Conservation (phyloP, 2,329 filamentous ascomycete genomes). For the Metarhizium rileyi region DNA sequence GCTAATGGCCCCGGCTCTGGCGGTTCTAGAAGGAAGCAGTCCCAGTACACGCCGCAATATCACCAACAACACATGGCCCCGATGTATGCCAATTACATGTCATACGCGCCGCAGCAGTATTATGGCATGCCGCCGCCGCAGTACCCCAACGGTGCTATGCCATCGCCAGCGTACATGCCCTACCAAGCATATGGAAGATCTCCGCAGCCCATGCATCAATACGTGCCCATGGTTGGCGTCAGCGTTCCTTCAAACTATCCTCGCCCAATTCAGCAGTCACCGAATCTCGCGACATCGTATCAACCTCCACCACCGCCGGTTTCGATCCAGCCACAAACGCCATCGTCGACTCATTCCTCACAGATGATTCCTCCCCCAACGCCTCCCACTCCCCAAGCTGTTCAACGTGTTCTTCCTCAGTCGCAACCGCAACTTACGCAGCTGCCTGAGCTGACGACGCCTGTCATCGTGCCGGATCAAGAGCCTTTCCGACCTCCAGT, state of each 20-base stretch:
- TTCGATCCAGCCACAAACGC: slow-evolving; percentile 37
- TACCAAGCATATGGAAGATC: slow-evolving; percentile 41
- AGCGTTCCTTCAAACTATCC: slow-evolving; percentile 37
- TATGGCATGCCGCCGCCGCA: slow-evolving; percentile 51
- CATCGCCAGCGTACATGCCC: slow-evolving; percentile 35
- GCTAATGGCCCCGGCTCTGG: slow-evolving; percentile 22
- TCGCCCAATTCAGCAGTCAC: slow-evolving; percentile 39
- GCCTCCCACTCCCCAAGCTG: slow-evolving; percentile 34
- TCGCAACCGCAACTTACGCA: slow-evolving; percentile 6
- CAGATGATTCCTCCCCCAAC: slow-evolving; percentile 33
- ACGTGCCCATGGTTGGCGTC: slow-evolving; percentile 40
- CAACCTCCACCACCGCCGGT: slow-evolving; percentile 39
- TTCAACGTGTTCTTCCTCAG: slow-evolving; percentile 18
- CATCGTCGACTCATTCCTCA: slow-evolving; percentile 42
- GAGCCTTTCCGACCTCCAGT: slow-evolving; percentile 40
- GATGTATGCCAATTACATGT: slow-evolving; percentile 43
- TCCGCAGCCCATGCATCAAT: slow-evolving; percentile 44
- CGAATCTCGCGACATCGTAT: slow-evolving; percentile 47
- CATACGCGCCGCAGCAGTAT: slow-evolving; percentile 35
- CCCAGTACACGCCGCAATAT: slow-evolving; percentile 19
- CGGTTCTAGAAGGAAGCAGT: slow-evolving; percentile 27
- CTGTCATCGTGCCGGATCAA: slow-evolving; percentile 9
- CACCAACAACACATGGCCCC: slow-evolving; percentile 34
- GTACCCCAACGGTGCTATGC: slow-evolving; percentile 44
- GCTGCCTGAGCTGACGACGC: slow-evolving; percentile 1